phyloP scores from a whole-genome alignment of 352 stramenopile species.

The Thraustochytrium striatum region DNA sequence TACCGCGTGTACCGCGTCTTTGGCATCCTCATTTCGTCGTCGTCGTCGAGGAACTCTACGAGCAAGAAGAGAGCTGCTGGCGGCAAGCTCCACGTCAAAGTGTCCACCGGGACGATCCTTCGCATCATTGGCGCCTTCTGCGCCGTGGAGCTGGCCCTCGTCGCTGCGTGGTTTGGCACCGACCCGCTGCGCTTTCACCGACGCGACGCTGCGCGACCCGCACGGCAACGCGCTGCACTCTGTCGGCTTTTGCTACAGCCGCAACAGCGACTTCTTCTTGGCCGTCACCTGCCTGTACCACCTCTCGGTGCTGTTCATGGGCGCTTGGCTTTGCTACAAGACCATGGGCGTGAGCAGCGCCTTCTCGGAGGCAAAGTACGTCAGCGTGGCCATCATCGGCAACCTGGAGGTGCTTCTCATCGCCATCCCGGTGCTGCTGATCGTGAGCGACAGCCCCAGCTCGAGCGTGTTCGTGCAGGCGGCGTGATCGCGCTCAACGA shows the following conservation, averaged over 20 bases:
- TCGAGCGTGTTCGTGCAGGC: no score
- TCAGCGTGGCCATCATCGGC: slow-evolving; percentile 17
- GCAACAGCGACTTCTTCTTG: no score
- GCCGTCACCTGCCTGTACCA: neutral
- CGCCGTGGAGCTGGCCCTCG: neutral
- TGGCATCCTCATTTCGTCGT: no score
- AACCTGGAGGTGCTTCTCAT: slow-evolving; percentile 45
- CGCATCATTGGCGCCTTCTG: neutral
- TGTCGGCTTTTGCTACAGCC: no score
- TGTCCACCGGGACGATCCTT: neutral
- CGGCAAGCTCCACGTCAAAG: neutral
- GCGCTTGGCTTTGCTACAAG: neutral
- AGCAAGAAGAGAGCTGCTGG: neutral
- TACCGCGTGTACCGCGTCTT: neutral
- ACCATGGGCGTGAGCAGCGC: neutral
- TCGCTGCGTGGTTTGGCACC: neutral
- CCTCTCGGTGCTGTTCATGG: neutral
- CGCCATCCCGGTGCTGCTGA: slow-evolving; percentile 44
- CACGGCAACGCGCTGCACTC: no score
- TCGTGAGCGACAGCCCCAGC: no score
- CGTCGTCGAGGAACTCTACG: no score
- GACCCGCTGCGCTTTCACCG: neutral
- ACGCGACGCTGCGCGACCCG: no score
- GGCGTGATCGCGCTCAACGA: no score
- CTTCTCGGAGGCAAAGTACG: slow-evolving; percentile 25